A percentile compares a stretch with the other conserved stretches of the same genome.
Evolutionary conservation across 1,284 basidiomycete species (phyloP).

Genomic region (Fomitopsis schrenkii): DNA sequence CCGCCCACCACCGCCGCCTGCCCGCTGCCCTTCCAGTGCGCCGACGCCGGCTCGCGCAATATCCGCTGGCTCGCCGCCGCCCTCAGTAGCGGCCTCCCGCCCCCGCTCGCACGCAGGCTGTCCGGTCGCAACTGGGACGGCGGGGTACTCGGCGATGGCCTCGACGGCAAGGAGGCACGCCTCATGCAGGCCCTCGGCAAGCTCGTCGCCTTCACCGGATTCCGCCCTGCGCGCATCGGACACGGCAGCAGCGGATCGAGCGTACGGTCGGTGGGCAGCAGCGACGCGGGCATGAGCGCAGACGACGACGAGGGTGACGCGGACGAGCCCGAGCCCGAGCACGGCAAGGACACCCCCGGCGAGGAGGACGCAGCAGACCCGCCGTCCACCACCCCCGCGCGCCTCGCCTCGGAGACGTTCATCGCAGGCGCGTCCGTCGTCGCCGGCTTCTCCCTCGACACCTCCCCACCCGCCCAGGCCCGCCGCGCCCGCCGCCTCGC

Average conservation of each 20-base stretch:
- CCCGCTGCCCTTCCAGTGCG: not conserved
- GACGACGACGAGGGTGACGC: not conserved
- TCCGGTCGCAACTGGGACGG: constrained; percentile 13
- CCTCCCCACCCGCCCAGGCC: constrained; percentile 14
- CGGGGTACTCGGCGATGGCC: constrained; percentile 10
- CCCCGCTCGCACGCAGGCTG: constrained; percentile 15
- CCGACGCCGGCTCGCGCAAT: constrained; percentile 8
- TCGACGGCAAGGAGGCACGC: constrained; percentile 8
- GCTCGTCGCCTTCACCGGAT: constrained; percentile 17
- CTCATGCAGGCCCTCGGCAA: constrained; percentile 14
- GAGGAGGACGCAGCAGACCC: not conserved
- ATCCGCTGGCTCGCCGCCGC: constrained; percentile 22
- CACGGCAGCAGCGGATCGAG: not conserved
- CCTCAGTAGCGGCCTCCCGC: constrained; percentile 21
- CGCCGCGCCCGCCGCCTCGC: constrained; percentile 36
- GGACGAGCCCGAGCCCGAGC: not conserved
- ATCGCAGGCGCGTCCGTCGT: not conserved
- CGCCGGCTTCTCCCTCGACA: constrained; percentile 2
- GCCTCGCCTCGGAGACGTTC: not conserved
- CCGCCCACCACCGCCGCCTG: not conserved
- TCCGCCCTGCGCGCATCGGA: constrained; percentile 7
- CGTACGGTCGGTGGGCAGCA: not conserved
- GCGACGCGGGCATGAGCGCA: not conserved
- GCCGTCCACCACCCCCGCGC: not conserved
- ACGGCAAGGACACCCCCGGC: not conserved